These are phyloP conservation scores for barrel medic (Medicago truncatula) DNA, from an alignment of 306 rosid genomes.

Conservation along the genomic window MtrunA17r5.0-ANR NC_053048.1:55958001-55958500, in stretches of 20 bases:
- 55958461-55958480: constrained; percentile 74
- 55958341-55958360: constrained; percentile 98
- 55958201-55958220: constrained; percentile 92
- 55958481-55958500: constrained; percentile 72
- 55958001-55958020: constrained; percentile 76
- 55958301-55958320: constrained; percentile 92
- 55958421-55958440: constrained; percentile 68
- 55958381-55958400: constrained; percentile 98
- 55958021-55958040: constrained; percentile 35
- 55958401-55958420: constrained; percentile 84
- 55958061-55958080: constrained; percentile 36
- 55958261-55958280: constrained; percentile 98
- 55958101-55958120: constrained; percentile 28
- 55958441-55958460: constrained; percentile 82
- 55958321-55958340: constrained; percentile 98
- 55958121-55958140: constrained; percentile 12
- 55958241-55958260: constrained; percentile 99
- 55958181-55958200: constrained; percentile 92
- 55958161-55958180: constrained; percentile 94
- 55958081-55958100: constrained; percentile 16
- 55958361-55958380: constrained; percentile 95
- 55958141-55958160: constrained; percentile 68
- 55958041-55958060: constrained; percentile 12
- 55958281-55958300: constrained; percentile 91
- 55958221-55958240: constrained; percentile 97